Base-by-base conservation (phyloP, 352 stramenopile species). In the Phytopythium oedochilum region DNA sequence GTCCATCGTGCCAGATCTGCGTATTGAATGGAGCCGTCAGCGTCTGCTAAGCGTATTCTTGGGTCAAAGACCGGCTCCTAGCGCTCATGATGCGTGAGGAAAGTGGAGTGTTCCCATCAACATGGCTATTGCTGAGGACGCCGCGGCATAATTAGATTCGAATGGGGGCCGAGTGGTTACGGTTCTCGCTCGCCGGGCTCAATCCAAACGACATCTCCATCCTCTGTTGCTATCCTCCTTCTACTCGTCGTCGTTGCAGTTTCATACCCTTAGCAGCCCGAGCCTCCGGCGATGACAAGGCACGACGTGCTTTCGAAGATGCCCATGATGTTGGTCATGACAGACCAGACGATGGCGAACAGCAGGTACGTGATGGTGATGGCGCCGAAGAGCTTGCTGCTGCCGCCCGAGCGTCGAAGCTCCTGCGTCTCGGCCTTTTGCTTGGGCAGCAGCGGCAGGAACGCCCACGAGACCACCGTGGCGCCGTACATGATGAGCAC, bases 301-400 rank as follows among this genome's bases (percentile, higher is more conserved):
- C 64, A 72, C 28, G 53, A 56, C 12, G 64, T 72, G n/a, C 53
- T 55, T 17, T 46, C n/a, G 46, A 66, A 66, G 51, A 72, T 69
- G 17, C 51, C 61, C 53, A 72, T 62, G 50, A 72, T 56, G 39
- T 69, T 72, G 43, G 50, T 63, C 44, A 56, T 63, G 22, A 69
- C 48, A 2, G 64, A 64, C 50, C 63, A 66, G 10, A 66, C 25
- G 4, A 72, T 28, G 12, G 55, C 38, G 15, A 64, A 64, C 20
- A 62, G 39, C 32, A 73, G 53, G 54, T 62, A 67, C 40, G 58
- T 57, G 31, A 74, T 29, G 12, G 61, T 66, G 20, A 75, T 28
- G 11, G 64, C 23, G 6, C 49, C 58, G 5, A 70, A 10, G n/a
- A 53, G 31, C 32, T 46, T 50, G 60, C 46, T 71, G 2, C n/a